Evolutionary conservation across 163 green algal species (phyloP).

Genomic region (Dunaliella salina): DNA sequence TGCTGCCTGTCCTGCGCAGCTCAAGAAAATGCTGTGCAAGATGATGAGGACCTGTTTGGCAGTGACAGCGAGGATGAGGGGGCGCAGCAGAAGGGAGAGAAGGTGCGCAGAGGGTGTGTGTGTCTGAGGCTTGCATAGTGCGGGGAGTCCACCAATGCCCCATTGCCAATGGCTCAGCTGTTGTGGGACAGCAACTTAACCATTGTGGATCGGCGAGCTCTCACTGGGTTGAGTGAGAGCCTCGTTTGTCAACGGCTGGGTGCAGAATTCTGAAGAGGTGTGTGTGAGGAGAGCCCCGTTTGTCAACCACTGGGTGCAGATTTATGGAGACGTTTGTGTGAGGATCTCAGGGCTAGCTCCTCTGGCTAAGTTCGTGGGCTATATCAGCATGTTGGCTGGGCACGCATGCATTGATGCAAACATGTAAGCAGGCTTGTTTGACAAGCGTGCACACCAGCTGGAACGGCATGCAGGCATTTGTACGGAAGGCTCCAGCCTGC

Average conservation of each 20-base stretch:
- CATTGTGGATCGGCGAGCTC: neutral
- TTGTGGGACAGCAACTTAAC: neutral
- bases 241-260: neutral
- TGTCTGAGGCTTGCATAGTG: neutral
- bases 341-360: no score
- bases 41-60: neutral
- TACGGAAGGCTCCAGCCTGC: no score
- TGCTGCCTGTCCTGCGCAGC: no score
- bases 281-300: no score
- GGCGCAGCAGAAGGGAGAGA: neutral
- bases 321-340: no score
- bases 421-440: no score
- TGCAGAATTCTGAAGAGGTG: neutral
- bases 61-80: neutral
- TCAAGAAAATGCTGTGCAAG: neutral
- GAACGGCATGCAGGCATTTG: no score
- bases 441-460: no score
- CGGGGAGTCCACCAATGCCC: neutral
- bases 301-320: no score
- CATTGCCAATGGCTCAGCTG: neutral
- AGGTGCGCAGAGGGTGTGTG: neutral
- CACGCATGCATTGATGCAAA: no score
- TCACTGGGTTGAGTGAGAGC: neutral
- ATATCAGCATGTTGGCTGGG: no score
- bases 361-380: no score